Evolutionary conservation across 192 early-diverging fungal species (phyloP), one percentile per base, ranked within the genome.

Genomic region (Coemansia sp.): DNA sequence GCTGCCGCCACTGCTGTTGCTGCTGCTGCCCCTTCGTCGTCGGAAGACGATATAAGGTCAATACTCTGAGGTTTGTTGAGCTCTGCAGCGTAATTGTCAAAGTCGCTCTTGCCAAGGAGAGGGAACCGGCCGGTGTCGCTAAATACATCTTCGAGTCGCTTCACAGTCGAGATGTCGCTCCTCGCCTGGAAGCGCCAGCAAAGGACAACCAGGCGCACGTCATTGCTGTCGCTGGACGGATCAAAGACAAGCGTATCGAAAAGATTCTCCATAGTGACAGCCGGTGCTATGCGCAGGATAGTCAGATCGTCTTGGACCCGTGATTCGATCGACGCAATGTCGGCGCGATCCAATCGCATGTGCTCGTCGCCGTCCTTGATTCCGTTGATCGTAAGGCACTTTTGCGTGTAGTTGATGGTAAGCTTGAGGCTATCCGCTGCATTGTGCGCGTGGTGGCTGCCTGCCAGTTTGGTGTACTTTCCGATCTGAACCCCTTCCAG

Each of bases 401-500:
- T 33, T 45, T 67, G 73, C 36, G 64, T 6, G 23, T 57, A 74
- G 23, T 23, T 41, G 29, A 74, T 74, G 7, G 25, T 41, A 9
- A 74, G 23, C 9, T 43, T 48, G 41, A 79, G 53, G 5, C 19
- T 58, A 40, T 13, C 25, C 11, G 59, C 15, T 5, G 15, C 36
- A 8, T 50, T 58, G 19, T 14, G 45, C 5, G 60, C 35, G 20
- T 57, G 56, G 20, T 57, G 56, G 32, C 36, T 20, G 50, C 48
- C 63, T 11, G 54, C 49, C 33, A 70, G 54, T 22, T 67, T 19
- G 4, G 14, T 33, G 25, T 65, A 52, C 19, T 61, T 66, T 17
- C 76, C 76, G 29, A 79, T 74, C 43, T 67, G 67, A 0, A 74
- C 62, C 10, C 76, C 76, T 8, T 34, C 33, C 41, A 79, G 65